Evolutionary conservation across 2,329 filamentous ascomycete species (phyloP).

Genomic region (Sclerotinia borealis): DNA sequence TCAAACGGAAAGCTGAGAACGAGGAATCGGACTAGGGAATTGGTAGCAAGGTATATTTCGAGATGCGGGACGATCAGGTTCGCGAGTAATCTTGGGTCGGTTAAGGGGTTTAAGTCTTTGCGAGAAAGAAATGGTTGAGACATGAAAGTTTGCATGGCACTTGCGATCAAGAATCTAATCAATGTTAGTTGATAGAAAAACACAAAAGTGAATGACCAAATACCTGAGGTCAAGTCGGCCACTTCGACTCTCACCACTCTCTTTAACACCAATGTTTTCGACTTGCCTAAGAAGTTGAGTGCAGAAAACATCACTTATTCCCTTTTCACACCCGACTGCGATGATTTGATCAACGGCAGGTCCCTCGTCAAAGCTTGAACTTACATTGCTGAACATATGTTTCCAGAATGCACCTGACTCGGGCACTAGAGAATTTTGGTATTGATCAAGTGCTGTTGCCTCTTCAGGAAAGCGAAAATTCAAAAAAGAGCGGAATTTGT

Average conservation of each 20-base stretch:
- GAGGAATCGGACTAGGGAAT: constrained; percentile 48
- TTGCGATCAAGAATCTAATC: constrained; percentile 52
- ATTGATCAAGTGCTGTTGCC: constrained; percentile 42
- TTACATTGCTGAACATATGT: constrained; percentile 26
- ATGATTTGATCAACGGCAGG: constrained; percentile 50
- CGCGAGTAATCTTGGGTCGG: constrained; percentile 48
- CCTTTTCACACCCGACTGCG: constrained; percentile 51
- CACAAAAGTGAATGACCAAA: constrained; percentile 20
- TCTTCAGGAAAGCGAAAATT: constrained; percentile 45
- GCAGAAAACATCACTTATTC: constrained; percentile 46
- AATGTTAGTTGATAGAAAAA: neutral
- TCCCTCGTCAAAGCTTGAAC: constrained; percentile 15
- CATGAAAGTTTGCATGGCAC: constrained; percentile 50
- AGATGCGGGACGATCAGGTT: constrained; percentile 54
- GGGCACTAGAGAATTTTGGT: constrained; percentile 42
- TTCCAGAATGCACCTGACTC: constrained; percentile 39
- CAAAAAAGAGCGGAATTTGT: constrained; percentile 49
- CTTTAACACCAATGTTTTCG: constrained; percentile 48
- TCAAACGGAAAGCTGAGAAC: constrained; percentile 53
- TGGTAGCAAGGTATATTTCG: constrained; percentile 51
- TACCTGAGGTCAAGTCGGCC: constrained; percentile 55
- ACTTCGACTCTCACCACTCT: constrained; percentile 44
- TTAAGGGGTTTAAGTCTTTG: constrained; percentile 47
- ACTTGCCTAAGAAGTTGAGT: constrained; percentile 45
- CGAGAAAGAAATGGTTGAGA: constrained; percentile 45